phyloP scores from a whole-genome alignment of 2,329 filamentous ascomycete genomes.

The Penicillium nordicum region DNA sequence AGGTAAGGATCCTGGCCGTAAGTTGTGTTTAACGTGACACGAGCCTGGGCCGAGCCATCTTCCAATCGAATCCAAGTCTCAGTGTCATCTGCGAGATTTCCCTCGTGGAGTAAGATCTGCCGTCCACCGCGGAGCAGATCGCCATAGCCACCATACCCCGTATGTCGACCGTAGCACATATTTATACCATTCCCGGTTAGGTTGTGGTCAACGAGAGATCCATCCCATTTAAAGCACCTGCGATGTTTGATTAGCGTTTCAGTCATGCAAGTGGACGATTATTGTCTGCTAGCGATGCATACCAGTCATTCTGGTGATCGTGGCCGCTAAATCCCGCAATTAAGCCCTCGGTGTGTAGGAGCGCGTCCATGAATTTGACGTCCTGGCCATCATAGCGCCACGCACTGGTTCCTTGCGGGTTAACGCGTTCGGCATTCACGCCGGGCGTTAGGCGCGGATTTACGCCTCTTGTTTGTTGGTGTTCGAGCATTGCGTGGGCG shows the following conservation, averaged over 20 bases:
- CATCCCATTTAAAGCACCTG: constrained; percentile 42
- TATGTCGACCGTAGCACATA: constrained; percentile 62
- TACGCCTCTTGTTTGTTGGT: constrained; percentile 43
- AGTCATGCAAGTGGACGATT: background rate
- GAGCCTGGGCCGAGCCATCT: constrained; percentile 50
- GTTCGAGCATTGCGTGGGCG: constrained; percentile 39
- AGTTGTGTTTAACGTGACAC: constrained; percentile 56
- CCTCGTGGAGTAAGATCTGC: constrained; percentile 51
- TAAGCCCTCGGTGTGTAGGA: constrained; percentile 54
- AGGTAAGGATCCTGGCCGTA: constrained; percentile 50
- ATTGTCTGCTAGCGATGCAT: constrained; percentile 33
- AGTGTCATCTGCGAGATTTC: constrained; percentile 43
- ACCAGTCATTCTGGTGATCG: constrained; percentile 63
- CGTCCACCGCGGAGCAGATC: constrained; percentile 60
- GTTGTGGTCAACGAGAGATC: constrained; percentile 24
- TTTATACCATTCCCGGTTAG: constrained; percentile 44
- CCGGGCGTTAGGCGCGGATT: constrained; percentile 43
- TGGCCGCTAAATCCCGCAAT: constrained; percentile 62
- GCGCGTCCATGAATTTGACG: constrained; percentile 60
- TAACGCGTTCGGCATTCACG: constrained; percentile 46
- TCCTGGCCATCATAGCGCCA: constrained; percentile 44
- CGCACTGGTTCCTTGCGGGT: constrained; percentile 17
- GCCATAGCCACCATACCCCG: constrained; percentile 68
- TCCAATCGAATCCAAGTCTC: constrained; percentile 63
- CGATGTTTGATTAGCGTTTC: background rate